Conservation (phyloP, 2,329 filamentous ascomycete species). For the Pseudonectria buxi region DNA sequence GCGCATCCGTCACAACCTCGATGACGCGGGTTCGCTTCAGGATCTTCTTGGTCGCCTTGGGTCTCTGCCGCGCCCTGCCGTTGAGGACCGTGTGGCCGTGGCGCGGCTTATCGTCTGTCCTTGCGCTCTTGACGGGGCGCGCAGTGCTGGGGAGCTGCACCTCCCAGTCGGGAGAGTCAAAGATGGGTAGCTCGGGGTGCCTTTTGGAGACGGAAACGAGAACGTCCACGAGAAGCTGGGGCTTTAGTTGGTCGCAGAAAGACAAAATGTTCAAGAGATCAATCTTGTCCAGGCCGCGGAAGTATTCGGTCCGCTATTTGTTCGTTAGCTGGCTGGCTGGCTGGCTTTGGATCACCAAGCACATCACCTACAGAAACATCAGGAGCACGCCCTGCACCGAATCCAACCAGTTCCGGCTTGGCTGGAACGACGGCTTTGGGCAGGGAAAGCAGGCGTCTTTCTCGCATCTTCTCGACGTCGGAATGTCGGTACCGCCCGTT, state of each 20-base stretch:
- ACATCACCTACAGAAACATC: conserved; percentile 27
- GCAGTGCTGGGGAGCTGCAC: conserved; percentile 10
- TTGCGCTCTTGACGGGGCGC: conserved; percentile 8
- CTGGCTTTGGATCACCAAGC: too few species aligned
- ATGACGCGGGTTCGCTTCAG: conserved; percentile 23
- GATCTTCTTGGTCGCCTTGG: conserved; percentile 28
- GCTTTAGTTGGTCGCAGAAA: conserved; percentile 34
- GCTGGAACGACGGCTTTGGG: conserved; percentile 27
- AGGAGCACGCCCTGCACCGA: conserved; percentile 28
- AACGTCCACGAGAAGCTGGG: conserved; percentile 35
- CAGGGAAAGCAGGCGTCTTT: conserved; percentile 26
- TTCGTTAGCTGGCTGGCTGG: conserved; percentile 1
- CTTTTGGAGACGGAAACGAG: conserved; percentile 36
- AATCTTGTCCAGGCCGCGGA: conserved; percentile 28
- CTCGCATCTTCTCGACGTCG: conserved; percentile 26
- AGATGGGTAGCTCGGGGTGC: conserved; percentile 37
- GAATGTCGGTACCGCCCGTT: conserved; percentile 13
- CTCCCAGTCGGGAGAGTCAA: conserved; percentile 36
- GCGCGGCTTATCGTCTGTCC: conserved; percentile 18
- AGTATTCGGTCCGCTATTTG: conserved; percentile 33
- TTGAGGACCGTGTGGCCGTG: conserved; percentile 24
- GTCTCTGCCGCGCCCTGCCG: conserved; percentile 23
- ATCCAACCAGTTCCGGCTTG: conserved; percentile 33
- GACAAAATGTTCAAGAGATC: conserved; percentile 35
- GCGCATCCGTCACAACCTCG: conserved; percentile 21